Evolutionary conservation across 2,329 filamentous ascomycete species (phyloP).

Genomic region (Nothophaeocryptopus gaeumannii): DNA sequence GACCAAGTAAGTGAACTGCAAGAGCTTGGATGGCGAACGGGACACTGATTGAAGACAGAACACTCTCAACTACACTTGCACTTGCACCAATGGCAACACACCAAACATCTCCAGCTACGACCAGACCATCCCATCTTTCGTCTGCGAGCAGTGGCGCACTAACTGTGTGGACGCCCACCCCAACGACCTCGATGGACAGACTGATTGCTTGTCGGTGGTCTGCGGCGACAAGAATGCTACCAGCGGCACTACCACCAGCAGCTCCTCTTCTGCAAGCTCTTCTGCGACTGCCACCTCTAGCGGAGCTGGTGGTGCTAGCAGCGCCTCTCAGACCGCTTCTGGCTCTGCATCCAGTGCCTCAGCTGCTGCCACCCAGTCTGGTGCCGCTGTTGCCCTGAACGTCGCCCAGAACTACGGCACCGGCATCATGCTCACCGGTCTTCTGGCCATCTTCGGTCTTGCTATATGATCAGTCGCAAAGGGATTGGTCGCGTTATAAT

Average conservation of each 20-base stretch:
- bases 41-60: conserved; percentile 5
- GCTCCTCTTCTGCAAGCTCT: conserved; percentile 32
- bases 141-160: conserved; percentile 54
- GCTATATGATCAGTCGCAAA: conserved; percentile 47
- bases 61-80: conserved; percentile 57
- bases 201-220: conserved; percentile 46
- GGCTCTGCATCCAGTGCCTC: conserved; percentile 31
- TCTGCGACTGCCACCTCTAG: conserved; percentile 29
- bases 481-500: neutral
- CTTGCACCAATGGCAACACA: conserved; percentile 54
- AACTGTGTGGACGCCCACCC: conserved; percentile 42
- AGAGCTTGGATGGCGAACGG: conserved; percentile 22
- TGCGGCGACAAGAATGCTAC: conserved; percentile 55
- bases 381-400: conserved; percentile 47
- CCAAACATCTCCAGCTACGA: conserved; percentile 57
- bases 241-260: conserved; percentile 32
- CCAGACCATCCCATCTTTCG: conserved; percentile 59
- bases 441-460: conserved; percentile 57
- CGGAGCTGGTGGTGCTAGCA: conserved; percentile 24
- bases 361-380: conserved; percentile 29
- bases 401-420: conserved; percentile 52
- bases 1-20: conserved; percentile 49
- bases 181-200: conserved; percentile 38
- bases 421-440: conserved; percentile 47
- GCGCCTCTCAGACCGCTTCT: conserved; percentile 26